phyloP scores from a whole-genome alignment of 805 yeast genomes.

The Komagataella kurtzmanii region DNA sequence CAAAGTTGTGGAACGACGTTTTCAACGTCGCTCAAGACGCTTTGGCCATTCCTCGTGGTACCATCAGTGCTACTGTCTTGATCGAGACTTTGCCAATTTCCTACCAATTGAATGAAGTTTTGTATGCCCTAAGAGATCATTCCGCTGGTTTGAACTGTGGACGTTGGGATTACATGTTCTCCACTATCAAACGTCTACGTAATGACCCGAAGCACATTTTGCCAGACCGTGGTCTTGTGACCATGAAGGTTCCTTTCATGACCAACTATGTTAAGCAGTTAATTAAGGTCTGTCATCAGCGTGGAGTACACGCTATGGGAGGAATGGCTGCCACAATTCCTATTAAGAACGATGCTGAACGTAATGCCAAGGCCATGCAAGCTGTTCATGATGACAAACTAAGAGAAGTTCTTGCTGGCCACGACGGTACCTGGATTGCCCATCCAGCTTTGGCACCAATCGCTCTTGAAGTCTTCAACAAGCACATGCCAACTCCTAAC shows the following conservation, averaged over 20 bases:
- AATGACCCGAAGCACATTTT: conserved; percentile 52
- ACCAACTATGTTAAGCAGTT: conserved; percentile 60
- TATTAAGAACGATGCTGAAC: conserved; percentile 53
- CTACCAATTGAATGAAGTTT: conserved; percentile 77
- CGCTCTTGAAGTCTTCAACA: conserved; percentile 59
- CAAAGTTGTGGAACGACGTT: conserved; percentile 72
- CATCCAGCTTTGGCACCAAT: conserved; percentile 73
- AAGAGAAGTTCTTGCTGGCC: conserved; percentile 66
- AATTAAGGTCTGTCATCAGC: conserved; percentile 60
- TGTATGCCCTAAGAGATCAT: conserved; percentile 64
- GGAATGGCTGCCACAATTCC: conserved; percentile 89
- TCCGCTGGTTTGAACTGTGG: conserved; percentile 79
- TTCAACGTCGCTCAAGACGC: conserved; percentile 67
- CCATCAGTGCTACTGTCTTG: conserved; percentile 69
- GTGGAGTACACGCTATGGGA: conserved; percentile 81
- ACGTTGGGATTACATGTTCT: conserved; percentile 81
- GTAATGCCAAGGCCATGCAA: conserved; percentile 54
- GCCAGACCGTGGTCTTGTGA: conserved; percentile 72
- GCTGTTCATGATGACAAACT: conserved; percentile 66
- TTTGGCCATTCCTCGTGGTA: conserved; percentile 56
- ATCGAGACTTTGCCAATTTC: conserved; percentile 81
- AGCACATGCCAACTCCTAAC: conserved; percentile 74
- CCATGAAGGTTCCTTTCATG: conserved; percentile 77
- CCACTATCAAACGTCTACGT: conserved; percentile 64
- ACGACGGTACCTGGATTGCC: conserved; percentile 86